Base-by-base conservation (phyloP, 495 filamentous ascomycete genomes). In the Collariella sp. region DNA sequence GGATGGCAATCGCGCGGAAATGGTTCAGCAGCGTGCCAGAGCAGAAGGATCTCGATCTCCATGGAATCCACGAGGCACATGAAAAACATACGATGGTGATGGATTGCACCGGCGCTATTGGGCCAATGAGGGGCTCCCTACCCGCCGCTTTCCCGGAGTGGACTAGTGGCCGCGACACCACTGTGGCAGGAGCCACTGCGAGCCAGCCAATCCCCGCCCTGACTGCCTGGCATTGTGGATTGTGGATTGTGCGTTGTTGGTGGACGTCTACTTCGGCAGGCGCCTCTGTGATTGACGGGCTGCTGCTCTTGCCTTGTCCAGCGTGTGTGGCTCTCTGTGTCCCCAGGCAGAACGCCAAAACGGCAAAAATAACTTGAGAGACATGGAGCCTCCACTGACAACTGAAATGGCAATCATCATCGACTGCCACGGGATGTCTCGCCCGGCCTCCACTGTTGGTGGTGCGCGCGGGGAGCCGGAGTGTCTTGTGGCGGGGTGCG, bases 81-180 rank as follows among this genome's bases (percentile, higher is more conserved):
- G 65, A 57, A 67, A 67, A 67, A 69, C 61, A 61, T 67, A 66
- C 61, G 63, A 67, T 66, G 52, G 29, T 57, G 48, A 57, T 46
- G 54, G 58, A 26, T 48, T 31, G n/a, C 18, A 55, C 26, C n/a
- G 56, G 59, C 55, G 57, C 49, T 15, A 20, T 22, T 47, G 42
- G 22, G 35, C 66, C 66, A 68, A 68, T 67, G 50, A 60, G 35
- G 20, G 16, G 15, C 34, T 18, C 19, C 22, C 18, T 52, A 22
- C 47, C 60, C 55, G 54, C 57, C 40, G 39, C 55, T 50, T 52
- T 58, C 45, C 51, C 51, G 19, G 46, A 46, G 22, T 23, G 35
- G 33, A 20, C 29, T 52, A 42, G 34, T 41, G 35, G 57, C 24
- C 18, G 40, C 44, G 36, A 53, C 53, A 38, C 41, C 35, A 35